phyloP scores from a whole-genome alignment of 1,139 yeast genomes.

The Yamadazyma jaroonii region DNA sequence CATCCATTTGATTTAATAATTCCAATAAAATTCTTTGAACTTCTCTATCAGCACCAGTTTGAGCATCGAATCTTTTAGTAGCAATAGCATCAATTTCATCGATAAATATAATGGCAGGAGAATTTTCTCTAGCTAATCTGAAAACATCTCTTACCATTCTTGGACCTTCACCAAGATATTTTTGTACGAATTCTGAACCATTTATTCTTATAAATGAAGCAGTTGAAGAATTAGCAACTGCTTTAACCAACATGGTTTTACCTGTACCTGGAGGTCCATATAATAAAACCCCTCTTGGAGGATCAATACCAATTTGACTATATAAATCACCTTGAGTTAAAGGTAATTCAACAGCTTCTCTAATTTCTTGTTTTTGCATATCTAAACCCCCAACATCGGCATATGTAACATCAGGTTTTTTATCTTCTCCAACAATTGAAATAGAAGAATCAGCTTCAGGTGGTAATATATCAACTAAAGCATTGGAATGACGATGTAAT shows the following conservation, averaged over 20 bases:
- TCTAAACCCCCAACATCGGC: conserved; percentile 98
- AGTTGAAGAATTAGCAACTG: conserved; percentile 95
- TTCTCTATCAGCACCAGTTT: conserved; percentile 99
- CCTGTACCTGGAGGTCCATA: conserved; percentile 99
- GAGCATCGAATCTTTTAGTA: conserved; percentile 98
- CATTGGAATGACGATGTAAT: conserved; percentile 96
- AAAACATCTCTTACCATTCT: conserved; percentile 99
- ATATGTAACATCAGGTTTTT: conserved; percentile 85
- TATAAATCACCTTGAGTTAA: conserved; percentile 93
- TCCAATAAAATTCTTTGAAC: conserved; percentile 97
- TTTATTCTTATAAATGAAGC: conserved; percentile 96
- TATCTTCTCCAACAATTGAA: conserved; percentile 90
- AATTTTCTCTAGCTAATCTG: conserved; percentile 93
- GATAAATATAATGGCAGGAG: conserved; percentile 94
- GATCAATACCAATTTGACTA: conserved; percentile 97
- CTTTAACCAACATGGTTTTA: conserved; percentile 97
- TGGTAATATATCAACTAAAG: conserved; percentile 93
- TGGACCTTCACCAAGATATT: conserved; percentile 98
- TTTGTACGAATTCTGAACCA: conserved; percentile 97
- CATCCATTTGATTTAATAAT: conserved; percentile 97
- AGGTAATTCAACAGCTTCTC: conserved; percentile 98
- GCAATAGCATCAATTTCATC: conserved; percentile 99
- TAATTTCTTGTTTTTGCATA: conserved; percentile 97
- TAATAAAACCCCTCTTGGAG: conserved; percentile 94
- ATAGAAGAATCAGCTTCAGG: conserved; percentile 98